phyloP scores from a whole-genome alignment of 2,329 filamentous ascomycete genomes.

The Pyricularia sp. region DNA sequence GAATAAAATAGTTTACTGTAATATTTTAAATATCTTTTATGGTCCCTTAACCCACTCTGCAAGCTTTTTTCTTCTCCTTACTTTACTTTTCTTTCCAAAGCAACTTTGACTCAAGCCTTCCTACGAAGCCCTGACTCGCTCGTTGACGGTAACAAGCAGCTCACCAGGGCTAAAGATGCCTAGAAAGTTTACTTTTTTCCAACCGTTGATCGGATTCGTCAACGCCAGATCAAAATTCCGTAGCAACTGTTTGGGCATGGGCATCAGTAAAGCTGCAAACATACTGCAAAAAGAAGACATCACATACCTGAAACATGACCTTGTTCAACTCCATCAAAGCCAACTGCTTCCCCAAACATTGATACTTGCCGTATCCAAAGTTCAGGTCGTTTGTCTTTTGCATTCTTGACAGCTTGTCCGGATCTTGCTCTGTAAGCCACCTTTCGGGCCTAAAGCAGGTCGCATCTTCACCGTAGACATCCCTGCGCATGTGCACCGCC shows the following conservation, averaged over 20 bases:
- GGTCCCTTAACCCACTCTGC: too few relatives aligned
- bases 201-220: neutral
- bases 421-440: conserved; percentile 22
- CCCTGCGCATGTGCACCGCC: conserved; percentile 2
- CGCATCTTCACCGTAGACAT: conserved; percentile 23
- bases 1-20: too few relatives aligned
- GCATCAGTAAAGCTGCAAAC: neutral
- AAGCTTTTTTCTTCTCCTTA: too few relatives aligned
- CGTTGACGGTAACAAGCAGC: neutral
- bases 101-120: too few relatives aligned
- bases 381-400: conserved; percentile 14
- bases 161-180: neutral
- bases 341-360: conserved; percentile 21
- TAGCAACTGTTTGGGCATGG: neutral
- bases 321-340: conserved; percentile 22
- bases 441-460: conserved; percentile 32
- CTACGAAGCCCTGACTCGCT: too few relatives aligned
- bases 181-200: neutral
- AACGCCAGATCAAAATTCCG: conserved; percentile 1
- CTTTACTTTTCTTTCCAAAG: too few relatives aligned
- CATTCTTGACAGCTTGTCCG: conserved; percentile 18
- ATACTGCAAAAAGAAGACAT: neutral
- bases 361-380: conserved; percentile 20
- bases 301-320: conserved; percentile 15
- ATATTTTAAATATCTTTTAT: too few relatives aligned